A percentile compares a stretch with the other conserved stretches of the same genome.
phyloP scores from a whole-genome alignment of 2,329 filamentous ascomycete genomes.

The Talaromyces sp. region DNA sequence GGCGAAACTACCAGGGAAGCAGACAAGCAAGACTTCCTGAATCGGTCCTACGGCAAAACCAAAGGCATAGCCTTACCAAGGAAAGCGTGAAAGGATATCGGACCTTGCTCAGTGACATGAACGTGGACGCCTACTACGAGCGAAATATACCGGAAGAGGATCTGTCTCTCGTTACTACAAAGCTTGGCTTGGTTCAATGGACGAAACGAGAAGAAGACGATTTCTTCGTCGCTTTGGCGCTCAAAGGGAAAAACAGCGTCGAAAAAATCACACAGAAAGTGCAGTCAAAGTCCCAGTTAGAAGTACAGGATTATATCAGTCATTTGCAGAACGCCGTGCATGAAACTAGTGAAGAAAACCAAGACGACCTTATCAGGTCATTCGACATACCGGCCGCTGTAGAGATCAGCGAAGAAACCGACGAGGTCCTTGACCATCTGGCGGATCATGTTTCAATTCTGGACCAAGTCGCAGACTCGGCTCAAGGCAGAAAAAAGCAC shows the following conservation, averaged over 20 bases:
- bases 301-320: constrained; percentile 66
- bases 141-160: neutral
- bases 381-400: constrained; percentile 63
- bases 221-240: constrained; percentile 63
- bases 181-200: constrained; percentile 55
- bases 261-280: constrained; percentile 59
- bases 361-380: neutral
- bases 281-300: constrained; percentile 65
- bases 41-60: neutral
- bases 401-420: constrained; percentile 66
- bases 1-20: neutral
- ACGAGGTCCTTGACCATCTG: constrained; percentile 59
- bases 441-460: constrained; percentile 61
- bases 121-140: neutral
- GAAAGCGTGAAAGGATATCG: constrained; percentile 49
- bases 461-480: constrained; percentile 60
- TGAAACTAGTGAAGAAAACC: neutral
- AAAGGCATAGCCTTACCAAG: constrained; percentile 21
- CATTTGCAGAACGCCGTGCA: constrained; percentile 50
- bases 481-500: constrained; percentile 56
- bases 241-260: constrained; percentile 60
- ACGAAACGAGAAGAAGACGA: constrained; percentile 62
- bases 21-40: neutral
- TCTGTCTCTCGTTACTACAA: neutral
- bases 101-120: constrained; percentile 49